Base-by-base conservation (phyloP, 1,284 basidiomycete species). In the Malassezia equina region DNA sequence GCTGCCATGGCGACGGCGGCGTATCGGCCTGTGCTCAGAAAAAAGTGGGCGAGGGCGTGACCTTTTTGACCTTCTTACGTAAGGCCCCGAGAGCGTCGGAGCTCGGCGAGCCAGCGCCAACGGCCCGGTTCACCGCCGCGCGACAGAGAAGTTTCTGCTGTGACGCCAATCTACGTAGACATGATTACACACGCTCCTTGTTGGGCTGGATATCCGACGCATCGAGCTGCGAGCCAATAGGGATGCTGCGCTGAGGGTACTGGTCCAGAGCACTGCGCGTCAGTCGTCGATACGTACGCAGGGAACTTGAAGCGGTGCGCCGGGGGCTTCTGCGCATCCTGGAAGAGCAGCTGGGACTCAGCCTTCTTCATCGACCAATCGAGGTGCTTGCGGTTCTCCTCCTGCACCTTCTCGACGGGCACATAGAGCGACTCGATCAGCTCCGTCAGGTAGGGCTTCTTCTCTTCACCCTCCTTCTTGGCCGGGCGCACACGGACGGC, bases 281-380 rank as follows among this genome's bases (percentile, higher is more conserved):
- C 19, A 50, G 54, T 32, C 9, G 15, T 28, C 15, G 27, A 28
- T 17, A 56, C 54, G 36, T 51, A 56, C 54, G 32, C 21, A 25
- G 45, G 36, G 39, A 50, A 46, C 40, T 27, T 51, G 32, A 56
- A 24, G 21, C 49, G 54, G 49, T 56, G 44, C 15, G 55, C 49
- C 13, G 8, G 17, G 2, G 55, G 55, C 46, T 52, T 51, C 55
- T 51, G 49, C 11, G 55, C 55, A 19, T 57, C 55, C 40, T 57
- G 55, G 27, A 57, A 43, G 13, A 57, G 33, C 6, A 57, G 43
- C 45, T 52, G 55, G n/a, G 55, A 12, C 29, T 57, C 55, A 25
- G 55, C 55, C 21, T 43, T 40, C 49, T 48, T 41, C 39, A 57
- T 32, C 2, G 50, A 29, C 44, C 42, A 51, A 19, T 57, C 55